Conservation (phyloP, 192 early-diverging fungal genomes). For the Glomus cerebriforme region DNA sequence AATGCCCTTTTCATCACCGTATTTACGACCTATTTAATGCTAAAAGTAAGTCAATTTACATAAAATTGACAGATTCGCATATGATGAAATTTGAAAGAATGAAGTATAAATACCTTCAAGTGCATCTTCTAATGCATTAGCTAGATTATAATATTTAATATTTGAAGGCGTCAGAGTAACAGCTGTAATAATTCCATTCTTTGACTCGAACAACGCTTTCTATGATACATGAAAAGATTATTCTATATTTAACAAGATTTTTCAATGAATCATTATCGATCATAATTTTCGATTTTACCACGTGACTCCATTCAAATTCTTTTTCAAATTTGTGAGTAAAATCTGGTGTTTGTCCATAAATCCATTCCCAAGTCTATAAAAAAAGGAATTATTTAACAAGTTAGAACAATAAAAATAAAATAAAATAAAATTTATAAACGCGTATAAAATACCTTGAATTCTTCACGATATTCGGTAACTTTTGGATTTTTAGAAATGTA, state of each 20-base stretch:
- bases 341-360: conserved; percentile 88
- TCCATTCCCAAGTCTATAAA: conserved; percentile 81
- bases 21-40: neutral
- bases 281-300: conserved; percentile 43
- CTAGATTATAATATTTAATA: neutral
- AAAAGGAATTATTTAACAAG: conserved; percentile 29
- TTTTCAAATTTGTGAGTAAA: conserved; percentile 65
- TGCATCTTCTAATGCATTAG: conserved; percentile 9
- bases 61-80: neutral
- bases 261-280: no score
- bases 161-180: neutral
- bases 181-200: conserved; percentile 11
- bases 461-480: conserved; percentile 15
- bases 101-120: conserved; percentile 8
- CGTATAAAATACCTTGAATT: conserved; percentile 34
- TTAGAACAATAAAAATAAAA: neutral
- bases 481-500: conserved; percentile 15
- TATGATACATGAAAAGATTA: neutral
- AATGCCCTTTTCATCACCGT: neutral
- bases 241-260: neutral
- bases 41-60: neutral
- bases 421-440: neutral
- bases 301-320: conserved; percentile 56
- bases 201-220: conserved; percentile 27
- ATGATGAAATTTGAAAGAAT: neutral